phyloP scores from a whole-genome alignment of 2,329 filamentous ascomycete species.

The Sporothrix variecibatus region DNA sequence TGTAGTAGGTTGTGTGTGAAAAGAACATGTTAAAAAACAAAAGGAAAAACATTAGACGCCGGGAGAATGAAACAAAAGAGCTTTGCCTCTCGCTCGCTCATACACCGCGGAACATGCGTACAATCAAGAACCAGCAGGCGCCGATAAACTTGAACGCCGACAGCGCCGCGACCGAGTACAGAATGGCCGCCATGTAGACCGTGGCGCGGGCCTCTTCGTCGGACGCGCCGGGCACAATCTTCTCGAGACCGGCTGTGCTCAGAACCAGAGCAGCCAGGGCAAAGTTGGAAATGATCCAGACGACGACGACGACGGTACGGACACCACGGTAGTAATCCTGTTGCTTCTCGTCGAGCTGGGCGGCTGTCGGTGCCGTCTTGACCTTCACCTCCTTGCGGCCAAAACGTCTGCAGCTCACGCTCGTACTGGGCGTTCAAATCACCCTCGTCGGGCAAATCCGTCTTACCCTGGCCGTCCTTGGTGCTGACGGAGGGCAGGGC shows the following conservation, averaged over 20 bases:
- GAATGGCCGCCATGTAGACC: constrained; percentile 81
- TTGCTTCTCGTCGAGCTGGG: constrained; percentile 73
- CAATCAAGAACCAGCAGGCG: constrained; percentile 88
- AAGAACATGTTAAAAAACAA: not conserved
- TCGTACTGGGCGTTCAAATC: constrained; percentile 97
- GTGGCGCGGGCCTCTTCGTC: constrained; percentile 61
- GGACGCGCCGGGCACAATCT: constrained; percentile 53
- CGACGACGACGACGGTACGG: constrained; percentile 83
- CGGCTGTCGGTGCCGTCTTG: constrained; percentile 58
- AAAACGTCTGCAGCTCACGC: constrained; percentile 77
- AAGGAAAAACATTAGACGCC: constrained; percentile 16
- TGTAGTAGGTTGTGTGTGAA: not conserved
- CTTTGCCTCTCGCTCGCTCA: constrained; percentile 34
- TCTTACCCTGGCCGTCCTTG: constrained; percentile 87
- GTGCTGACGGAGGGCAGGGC: constrained; percentile 85
- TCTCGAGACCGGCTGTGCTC: constrained; percentile 78
- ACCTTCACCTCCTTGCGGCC: constrained; percentile 72
- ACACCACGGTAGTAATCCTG: constrained; percentile 99
- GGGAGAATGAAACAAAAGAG: not conserved
- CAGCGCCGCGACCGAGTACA: constrained; percentile 86
- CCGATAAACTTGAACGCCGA: constrained; percentile 86
- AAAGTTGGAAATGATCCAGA: constrained; percentile 97
- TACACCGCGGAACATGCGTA: constrained; percentile 78
- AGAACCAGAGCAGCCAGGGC: constrained; percentile 83
- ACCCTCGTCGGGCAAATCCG: constrained; percentile 90